These are phyloP conservation scores for Talaromyces sp. DNA, from an alignment of 2,329 filamentous ascomycete species.

Conservation along the genomic window DNA sequence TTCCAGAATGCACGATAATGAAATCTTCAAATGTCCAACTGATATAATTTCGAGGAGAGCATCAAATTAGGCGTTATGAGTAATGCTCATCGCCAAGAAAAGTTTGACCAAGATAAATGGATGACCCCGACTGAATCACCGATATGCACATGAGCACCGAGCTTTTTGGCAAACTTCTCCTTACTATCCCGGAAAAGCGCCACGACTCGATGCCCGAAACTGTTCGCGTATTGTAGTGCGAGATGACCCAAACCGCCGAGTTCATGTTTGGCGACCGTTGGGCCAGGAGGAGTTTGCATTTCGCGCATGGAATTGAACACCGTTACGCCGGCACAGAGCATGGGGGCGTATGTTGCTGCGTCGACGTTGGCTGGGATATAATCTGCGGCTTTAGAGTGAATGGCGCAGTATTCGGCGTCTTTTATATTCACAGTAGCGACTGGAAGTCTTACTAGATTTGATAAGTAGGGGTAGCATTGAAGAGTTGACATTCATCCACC, in stretches of 20 bases:
- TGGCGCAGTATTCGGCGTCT: slow-evolving; percentile 40
- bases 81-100: background rate
- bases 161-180: slow-evolving; percentile 28
- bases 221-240: slow-evolving; percentile 64
- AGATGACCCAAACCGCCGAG: slow-evolving; percentile 69
- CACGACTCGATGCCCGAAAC: slow-evolving; percentile 60
- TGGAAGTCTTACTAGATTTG: too few species aligned
- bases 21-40: too few species aligned
- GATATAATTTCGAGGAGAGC: background rate
- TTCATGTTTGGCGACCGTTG: slow-evolving; percentile 65
- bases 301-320: slow-evolving; percentile 55
- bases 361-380: slow-evolving; percentile 48
- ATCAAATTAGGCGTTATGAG: background rate
- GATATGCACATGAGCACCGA: slow-evolving; percentile 63
- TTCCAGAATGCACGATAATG: background rate
- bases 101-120: too few species aligned
- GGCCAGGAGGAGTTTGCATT: slow-evolving; percentile 60
- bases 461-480: too few species aligned
- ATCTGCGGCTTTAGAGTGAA: slow-evolving; percentile 41
- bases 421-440: too few species aligned
- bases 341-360: slow-evolving; percentile 40
- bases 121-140: slow-evolving; percentile 34
- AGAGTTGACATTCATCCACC: slow-evolving; percentile 60
- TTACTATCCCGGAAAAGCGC: slow-evolving; percentile 28
- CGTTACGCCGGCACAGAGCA: slow-evolving; percentile 39